Base-by-base conservation (phyloP, 495 filamentous ascomycete genomes). In the Xylona heveae region DNA sequence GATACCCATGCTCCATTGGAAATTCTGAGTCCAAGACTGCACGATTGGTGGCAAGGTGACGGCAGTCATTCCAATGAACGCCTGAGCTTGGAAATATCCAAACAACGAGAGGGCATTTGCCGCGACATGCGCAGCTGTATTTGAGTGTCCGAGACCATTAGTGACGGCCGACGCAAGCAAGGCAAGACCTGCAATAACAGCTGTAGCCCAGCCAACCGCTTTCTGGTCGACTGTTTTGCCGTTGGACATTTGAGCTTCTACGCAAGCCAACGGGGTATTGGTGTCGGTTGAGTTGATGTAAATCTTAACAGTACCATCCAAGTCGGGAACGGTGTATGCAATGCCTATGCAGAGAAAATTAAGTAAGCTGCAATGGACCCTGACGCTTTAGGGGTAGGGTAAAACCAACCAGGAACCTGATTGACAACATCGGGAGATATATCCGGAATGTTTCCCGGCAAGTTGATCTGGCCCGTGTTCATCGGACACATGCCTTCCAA, bases 1-100 rank as follows among this genome's bases (percentile, higher is more conserved):
- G 45, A 97, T 84, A 43, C 88, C 88, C 81, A 97, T 90, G 49
- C 72, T 85, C 88, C 88, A 97, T 51, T 85, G 74, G 59, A 95
- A 94, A 47, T 95, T 88, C 58, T 95, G 85, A 0, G 85, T 93
- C 88, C 88, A 97, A 0, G 85, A 64, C 45, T 76, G 66, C 26
- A 91, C 88, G 30, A 91, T 77, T 0, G 88, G 88, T 2, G 88
- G 88, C 31, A 93, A 68, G 16, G 63, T 62, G n/a, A 94, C 72
- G 8, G 76, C 64, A 21, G 69, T 77, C 61, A 94, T 75, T 28
- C 84, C 88, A 40, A 93, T 61, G 52, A 97, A 83, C n/a, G 88
- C 84, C 49, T 94, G 88, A 8, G 78, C 73, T 50, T 97, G 88
- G 65, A 95, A 93, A 55, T 84, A 97, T 24, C 79, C 69, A 40